Evolutionary conservation across 208 protist species (phyloP), one percentile per base, ranked within the genome.

Genomic region (Leishmania guyanensis): DNA sequence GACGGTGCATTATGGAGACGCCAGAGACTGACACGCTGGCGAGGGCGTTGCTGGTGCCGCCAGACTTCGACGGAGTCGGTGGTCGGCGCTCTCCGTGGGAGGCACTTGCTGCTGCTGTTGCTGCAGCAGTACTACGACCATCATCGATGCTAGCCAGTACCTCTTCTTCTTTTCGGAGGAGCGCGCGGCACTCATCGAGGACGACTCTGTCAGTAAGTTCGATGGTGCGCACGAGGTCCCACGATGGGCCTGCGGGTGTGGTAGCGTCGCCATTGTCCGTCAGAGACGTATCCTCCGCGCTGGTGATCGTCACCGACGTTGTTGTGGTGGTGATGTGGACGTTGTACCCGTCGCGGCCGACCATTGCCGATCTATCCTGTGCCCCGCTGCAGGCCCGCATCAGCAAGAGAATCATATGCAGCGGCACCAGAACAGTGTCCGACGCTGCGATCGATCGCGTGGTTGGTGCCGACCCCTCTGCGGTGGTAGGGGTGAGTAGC

Each of bases 351-450:
- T 48, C 48, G 33, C 43, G 16, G 17, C 33, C 17, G 22, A 26
- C 58, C 78, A 58, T 26, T 14, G 4, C 64, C 46, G 46, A 73
- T 22, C 46, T 33, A 65, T 82, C 72, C 39, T 88, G 72, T 29
- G 75, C 66, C 39, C 76, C 80, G 29, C 58, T 73, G 72, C 89
- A 91, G 70, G 75, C 83, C 2, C 90, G 90, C 88, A 93, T 93
- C n/a, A 93, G 82, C 48, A 93, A 80, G 4, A 93, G 88, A 64
- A 89, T 83, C 78, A 90, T 87, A 75, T 93, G 87, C 75, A 93
- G 39, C 22, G 90, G 90, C 46, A 91, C 75, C 54, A 80, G 75
- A 70, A 87, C 82, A 33, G 86, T 87, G 39, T 84, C 76, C 2
- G 77, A 75, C 36, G 17, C 68, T 5, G n/a, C 26, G 77, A 43